Conservation (phyloP, 441 rosid genomes). For the Erodium texanum region DNA sequence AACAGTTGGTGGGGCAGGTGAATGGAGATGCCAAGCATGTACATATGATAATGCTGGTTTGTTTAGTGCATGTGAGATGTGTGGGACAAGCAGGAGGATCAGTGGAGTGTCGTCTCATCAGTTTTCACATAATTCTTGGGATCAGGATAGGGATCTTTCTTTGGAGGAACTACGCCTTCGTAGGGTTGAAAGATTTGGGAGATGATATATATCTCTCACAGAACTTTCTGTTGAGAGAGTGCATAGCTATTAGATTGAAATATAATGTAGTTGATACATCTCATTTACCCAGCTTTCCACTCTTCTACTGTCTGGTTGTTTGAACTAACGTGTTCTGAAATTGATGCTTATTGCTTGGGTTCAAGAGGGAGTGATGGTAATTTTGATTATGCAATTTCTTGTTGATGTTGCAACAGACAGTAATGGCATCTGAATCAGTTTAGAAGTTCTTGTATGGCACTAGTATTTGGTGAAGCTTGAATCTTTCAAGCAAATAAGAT, state of each 20-base stretch:
- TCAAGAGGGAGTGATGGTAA: not conserved
- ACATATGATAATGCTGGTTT: slow-evolving; percentile 62
- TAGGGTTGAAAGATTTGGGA: slow-evolving; percentile 71
- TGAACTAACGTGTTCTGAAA: not conserved
- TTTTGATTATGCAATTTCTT: not conserved
- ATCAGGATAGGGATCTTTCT: slow-evolving; percentile 22
- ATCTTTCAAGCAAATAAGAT: not conserved
- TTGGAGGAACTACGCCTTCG: slow-evolving; percentile 64
- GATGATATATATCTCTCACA: slow-evolving; percentile 7
- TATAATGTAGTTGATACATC: not conserved
- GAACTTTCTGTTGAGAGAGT: not conserved
- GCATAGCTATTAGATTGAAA: too few relatives aligned
- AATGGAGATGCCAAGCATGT: slow-evolving; percentile 83
- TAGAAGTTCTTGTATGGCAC: not conserved
- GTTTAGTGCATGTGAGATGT: slow-evolving; percentile 64
- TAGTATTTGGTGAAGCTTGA: not conserved
- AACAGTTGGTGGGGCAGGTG: slow-evolving; percentile 45
- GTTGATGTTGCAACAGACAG: not conserved
- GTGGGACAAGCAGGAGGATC: slow-evolving; percentile 47
- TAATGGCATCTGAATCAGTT: not conserved
- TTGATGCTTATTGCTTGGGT: not conserved
- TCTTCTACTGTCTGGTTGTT: not conserved
- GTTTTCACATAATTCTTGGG: slow-evolving; percentile 19
- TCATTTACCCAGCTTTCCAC: not conserved
- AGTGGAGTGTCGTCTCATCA: slow-evolving; percentile 22